Base-by-base conservation (phyloP, 345 rosid species). In the Microcos paniculata region DNA sequence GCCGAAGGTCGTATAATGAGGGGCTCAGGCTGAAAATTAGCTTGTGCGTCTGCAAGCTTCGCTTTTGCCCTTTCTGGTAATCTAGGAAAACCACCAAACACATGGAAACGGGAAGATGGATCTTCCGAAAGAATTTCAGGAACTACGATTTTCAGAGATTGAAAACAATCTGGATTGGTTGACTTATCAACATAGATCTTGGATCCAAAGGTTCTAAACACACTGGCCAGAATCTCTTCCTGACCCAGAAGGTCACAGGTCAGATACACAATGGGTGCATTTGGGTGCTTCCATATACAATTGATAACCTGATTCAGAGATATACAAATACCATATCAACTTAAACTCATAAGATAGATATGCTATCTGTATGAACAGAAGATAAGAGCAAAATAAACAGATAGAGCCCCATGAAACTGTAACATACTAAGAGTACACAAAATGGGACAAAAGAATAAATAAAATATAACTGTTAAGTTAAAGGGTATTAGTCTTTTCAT, bases 271-370 rank as follows among this genome's bases (percentile, higher is more conserved):
- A 76, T 74, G 1, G 86, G 53, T 74, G 89, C 90, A 49, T 83
- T 85, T 23, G 97, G 97, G 68, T 94, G 91, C 82, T 87, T 89
- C 98, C 98, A 92, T 83, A 94, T 90, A 63, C 97, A 94, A 75
- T 80, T 84, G 73, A 91, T 78, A 31, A 92, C 85, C 98, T 94
- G 88, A 77, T 70, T 82, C 85, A 80, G 26, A 7, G 51, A 66
- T 12, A 58, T 21, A 40, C 40, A 46, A 67, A 76, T 15, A 45
- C 51, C 26, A 19, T 46, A 58, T 71, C 64, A 71, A 15, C 21
- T 56, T 56, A 55, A 53, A 21, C 31, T 71, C 6, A 3, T 2
- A 62, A 10, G 19, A 35, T 5, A 6, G 11, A n/a, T 12, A 53
- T 33, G 62, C 52, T 62, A 6, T 3, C 15, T 38, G 4, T 26